Evolutionary conservation across 495 filamentous ascomycete genomes (phyloP).

Genomic region (Annulohypoxylon maeteangense): DNA sequence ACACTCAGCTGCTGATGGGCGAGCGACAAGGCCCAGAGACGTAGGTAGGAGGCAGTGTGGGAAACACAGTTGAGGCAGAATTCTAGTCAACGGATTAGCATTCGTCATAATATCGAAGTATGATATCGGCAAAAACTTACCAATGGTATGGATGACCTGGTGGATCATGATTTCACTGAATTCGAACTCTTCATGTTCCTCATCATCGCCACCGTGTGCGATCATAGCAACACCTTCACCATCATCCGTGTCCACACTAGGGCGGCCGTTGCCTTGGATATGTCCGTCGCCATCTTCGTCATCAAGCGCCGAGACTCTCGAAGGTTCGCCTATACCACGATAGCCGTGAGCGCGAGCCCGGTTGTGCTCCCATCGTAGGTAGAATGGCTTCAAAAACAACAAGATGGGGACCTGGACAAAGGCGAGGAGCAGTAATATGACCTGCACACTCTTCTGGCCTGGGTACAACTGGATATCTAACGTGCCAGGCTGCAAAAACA

Average conservation of each 20-base stretch:
- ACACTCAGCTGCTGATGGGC: constrained; percentile 97
- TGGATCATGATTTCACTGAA: constrained; percentile 98
- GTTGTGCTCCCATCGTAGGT: constrained; percentile 92
- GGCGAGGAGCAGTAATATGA: constrained; percentile 83
- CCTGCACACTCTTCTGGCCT: constrained; percentile 79
- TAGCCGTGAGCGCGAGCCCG: constrained; percentile 86
- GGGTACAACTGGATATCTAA: constrained; percentile 76
- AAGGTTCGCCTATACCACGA: constrained; percentile 87
- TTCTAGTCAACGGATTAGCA: constrained; percentile 63
- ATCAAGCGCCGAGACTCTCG: constrained; percentile 84
- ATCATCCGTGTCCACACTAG: constrained; percentile 76
- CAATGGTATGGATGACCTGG: constrained; percentile 98
- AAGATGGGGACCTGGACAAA: constrained; percentile 87
- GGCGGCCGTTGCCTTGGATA: constrained; percentile 61
- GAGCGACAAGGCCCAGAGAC: constrained; percentile 96
- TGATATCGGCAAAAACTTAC: constrained; percentile 60
- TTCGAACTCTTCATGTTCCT: constrained; percentile 94
- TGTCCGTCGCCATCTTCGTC: constrained; percentile 76
- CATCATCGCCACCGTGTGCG: constrained; percentile 79
- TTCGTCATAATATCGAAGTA: constrained; percentile 7
- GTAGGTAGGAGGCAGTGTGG: constrained; percentile 97
- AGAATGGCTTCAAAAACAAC: constrained; percentile 94
- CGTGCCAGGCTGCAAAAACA: constrained; percentile 90
- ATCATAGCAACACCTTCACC: constrained; percentile 93
- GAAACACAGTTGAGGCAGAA: constrained; percentile 99